phyloP scores from a whole-genome alignment of 192 early-diverging fungal genomes.

The Allomyces javanicus region DNA sequence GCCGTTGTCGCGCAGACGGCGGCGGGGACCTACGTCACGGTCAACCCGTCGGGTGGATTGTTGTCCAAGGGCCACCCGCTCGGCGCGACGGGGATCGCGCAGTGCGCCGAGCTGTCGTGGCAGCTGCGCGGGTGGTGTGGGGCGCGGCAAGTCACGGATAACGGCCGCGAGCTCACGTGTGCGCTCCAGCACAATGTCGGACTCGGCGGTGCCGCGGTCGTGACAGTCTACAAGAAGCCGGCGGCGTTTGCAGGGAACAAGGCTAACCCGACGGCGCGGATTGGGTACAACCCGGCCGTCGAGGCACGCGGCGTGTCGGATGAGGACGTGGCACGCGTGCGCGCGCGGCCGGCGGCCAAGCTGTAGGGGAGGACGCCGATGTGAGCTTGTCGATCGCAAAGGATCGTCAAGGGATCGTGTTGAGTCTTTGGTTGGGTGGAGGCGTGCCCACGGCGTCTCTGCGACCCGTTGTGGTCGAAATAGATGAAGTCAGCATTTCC shows the following conservation, averaged over 20 bases:
- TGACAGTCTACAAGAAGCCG: conserved; percentile 37
- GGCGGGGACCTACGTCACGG: conserved; percentile 16
- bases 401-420: too few relatives aligned
- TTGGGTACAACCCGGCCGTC: conserved; percentile 25
- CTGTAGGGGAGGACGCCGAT: too few relatives aligned
- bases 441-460: too few relatives aligned
- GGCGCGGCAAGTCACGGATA: conserved; percentile 33
- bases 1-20: not conserved
- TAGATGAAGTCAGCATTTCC: too few relatives aligned
- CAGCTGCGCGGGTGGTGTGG: conserved; percentile 44
- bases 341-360: not conserved
- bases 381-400: too few relatives aligned
- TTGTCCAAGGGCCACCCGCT: conserved; percentile 61
- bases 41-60: conserved; percentile 54
- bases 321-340: conserved; percentile 27
- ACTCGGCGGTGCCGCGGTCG: conserved; percentile 49
- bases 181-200: conserved; percentile 58
- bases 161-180: conserved; percentile 18
- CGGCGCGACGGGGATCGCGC: conserved; percentile 55
- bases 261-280: conserved; percentile 6
- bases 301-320: conserved; percentile 37
- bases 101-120: conserved; percentile 42
- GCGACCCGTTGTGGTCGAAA: too few relatives aligned
- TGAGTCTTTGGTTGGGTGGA: too few relatives aligned
- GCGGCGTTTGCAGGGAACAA: conserved; percentile 9